A percentile compares a stretch with the other conserved stretches of the same genome.
Conservation (phyloP, 768 basidiomycete genomes). For the Cytidiella melzeri region DNA sequence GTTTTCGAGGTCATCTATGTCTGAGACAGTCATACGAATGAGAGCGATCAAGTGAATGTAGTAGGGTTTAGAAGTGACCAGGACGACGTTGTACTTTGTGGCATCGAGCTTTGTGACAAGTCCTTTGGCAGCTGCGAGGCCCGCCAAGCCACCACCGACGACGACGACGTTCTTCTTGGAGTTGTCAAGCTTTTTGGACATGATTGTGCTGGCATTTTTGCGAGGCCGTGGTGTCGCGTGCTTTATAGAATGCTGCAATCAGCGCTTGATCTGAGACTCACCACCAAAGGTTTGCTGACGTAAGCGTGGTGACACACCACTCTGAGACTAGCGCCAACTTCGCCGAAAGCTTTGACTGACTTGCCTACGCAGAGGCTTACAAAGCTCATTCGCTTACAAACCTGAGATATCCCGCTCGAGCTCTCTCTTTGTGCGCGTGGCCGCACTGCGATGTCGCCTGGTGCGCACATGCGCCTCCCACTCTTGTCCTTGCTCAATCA, state of each 20-base stretch:
- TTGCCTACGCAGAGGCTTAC: too few relatives aligned
- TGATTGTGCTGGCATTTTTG: not conserved
- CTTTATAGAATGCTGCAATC: too few relatives aligned
- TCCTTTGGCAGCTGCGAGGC: constrained; percentile 36
- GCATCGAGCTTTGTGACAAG: constrained; percentile 48
- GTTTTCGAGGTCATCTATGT: constrained; percentile 37
- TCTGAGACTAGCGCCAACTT: too few relatives aligned
- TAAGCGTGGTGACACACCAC: too few relatives aligned
- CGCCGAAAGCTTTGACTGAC: too few relatives aligned
- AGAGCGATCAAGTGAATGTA: constrained; percentile 43
- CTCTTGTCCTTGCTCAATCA: constrained; percentile 50
- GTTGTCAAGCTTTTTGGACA: constrained; percentile 12
- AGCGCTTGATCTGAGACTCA: too few relatives aligned
- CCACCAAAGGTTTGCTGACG: too few relatives aligned
- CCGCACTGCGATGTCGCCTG: constrained; percentile 39
- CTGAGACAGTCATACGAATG: constrained; percentile 48
- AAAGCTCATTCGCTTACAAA: too few relatives aligned
- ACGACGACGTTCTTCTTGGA: constrained; percentile 35
- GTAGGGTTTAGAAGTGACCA: constrained; percentile 49
- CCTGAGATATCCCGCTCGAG: too few relatives aligned
- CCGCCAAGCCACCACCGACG: constrained; percentile 54
- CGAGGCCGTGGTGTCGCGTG: too few relatives aligned
- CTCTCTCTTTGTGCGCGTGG: not conserved
- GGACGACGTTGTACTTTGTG: constrained; percentile 41
- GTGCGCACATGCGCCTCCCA: constrained; percentile 57